Base-by-base conservation (phyloP, 208 protist genomes). In the Leishmania tarentolae region DNA sequence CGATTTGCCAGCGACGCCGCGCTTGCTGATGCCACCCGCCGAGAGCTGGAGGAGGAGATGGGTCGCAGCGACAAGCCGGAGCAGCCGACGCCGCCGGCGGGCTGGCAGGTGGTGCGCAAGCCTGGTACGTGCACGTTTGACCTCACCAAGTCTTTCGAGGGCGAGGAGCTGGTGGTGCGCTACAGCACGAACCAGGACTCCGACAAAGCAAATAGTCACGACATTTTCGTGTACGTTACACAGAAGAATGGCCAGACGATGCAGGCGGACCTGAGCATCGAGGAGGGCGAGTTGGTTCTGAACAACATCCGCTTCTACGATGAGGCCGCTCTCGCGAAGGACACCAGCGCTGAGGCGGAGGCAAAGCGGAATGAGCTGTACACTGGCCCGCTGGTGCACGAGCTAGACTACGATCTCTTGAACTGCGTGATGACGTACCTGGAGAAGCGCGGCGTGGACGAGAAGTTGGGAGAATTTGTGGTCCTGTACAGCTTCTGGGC, bases 11-110 rank as follows among this genome's bases (percentile, higher is more conserved):
- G 88, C 68, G 76, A 94, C 81, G 83, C 85, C 47, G 86, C 82
- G 21, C 85, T 98, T 28, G 83, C 86, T 19, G 87, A 91, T 13
- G 87, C 87, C 19, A 90, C 87, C 21, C 88, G 87, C 46, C 87
- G 87, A 63, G 92, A 98, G 88, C 73, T 98, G 65, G 90, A 95
- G 78, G 95, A 97, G 71, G 95, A 98, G 86, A 87, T 92, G 82
- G 86, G 87, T 73, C 93, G 94, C 68, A 89, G 82, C 71, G 90
- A 83, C 81, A 92, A 92, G 77, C 90, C 91, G n/a, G 84, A 88
- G 86, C 87, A 93, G 84, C 95, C 95, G 13, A 87, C 86, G 52
- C 79, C 91, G 56, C 95, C 95, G 21, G 79, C 59, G 4, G 93
- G 93, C 15, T 98, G 95, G 95, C 84, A 86, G 47, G 79, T 97